Base-by-base conservation (phyloP, 2,329 filamentous ascomycete species). In the Fusarium verrucosum region DNA sequence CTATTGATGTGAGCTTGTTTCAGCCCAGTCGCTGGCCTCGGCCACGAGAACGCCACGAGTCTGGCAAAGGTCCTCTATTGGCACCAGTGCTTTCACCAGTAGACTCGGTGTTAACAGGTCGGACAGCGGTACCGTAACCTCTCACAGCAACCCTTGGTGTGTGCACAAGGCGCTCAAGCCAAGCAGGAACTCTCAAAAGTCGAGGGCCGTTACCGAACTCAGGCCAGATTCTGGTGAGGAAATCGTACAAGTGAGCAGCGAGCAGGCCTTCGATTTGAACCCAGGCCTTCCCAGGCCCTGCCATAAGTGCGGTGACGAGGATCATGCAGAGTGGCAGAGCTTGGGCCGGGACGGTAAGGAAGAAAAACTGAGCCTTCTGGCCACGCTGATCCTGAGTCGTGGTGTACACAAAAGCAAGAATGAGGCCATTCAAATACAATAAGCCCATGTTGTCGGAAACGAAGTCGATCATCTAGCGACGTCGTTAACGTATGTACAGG, bases 241-340 rank as follows among this genome's bases (percentile, higher is more conserved):
- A 99, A 75, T 98, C 92, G 77, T 92, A 96, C 19, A 95, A 73
- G 75, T 99, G 95, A 6, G 94, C 94, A 13, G 94, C 92, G 38
- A 96, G 66, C 11, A 99, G 82, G n/a, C 95, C 95, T 30, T 87
- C 91, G 6, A 87, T 76, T 72, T 96, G 88, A 5, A 88, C 72
- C 53, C 91, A 73, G 11, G 91, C 84, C 17, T 78, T 78, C 4
- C 89, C 89, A 10, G 58, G 58, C 7, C 79, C 82, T 1, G 70
- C 73, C 73, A 91, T 86, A 50, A 98, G 80, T 20, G 96, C 82
- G 11, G 89, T 90, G 70, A 92, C 80, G 16, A 88, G 76, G 40
- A 98, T 85, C 84, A 96, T 91, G 65, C 89, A 89, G 74, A 89
- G 91, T 4, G 95, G 95, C 26, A 95, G 82, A 72, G 89, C 86